phyloP scores from a whole-genome alignment of 2,329 filamentous ascomycete species.

The Phialophora tarda region DNA sequence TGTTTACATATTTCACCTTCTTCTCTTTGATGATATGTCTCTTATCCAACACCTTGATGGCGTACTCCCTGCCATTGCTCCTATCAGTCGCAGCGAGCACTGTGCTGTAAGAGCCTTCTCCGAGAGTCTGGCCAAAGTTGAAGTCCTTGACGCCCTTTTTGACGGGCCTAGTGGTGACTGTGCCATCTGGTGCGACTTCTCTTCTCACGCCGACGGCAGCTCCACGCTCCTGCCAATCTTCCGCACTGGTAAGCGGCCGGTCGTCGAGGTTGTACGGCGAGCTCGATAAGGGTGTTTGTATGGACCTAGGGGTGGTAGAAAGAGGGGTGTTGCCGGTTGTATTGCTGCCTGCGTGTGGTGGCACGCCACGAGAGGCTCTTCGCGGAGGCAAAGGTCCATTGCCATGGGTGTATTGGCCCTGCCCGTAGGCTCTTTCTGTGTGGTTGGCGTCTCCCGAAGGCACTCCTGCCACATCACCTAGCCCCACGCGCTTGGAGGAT shows the following conservation, averaged over 20 bases:
- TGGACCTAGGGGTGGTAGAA: slow-evolving; percentile 39
- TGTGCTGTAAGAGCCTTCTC: slow-evolving; percentile 97
- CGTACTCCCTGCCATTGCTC: slow-evolving; percentile 93
- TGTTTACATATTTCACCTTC: slow-evolving; percentile 99
- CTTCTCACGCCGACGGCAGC: slow-evolving; percentile 83
- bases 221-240: slow-evolving; percentile 95
- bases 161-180: slow-evolving; percentile 78
- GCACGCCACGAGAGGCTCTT: slow-evolving; percentile 75
- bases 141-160: slow-evolving; percentile 99
- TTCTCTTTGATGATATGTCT: slow-evolving; percentile 99
- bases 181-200: slow-evolving; percentile 84
- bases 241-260: slow-evolving; percentile 69
- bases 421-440: slow-evolving; percentile 70
- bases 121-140: slow-evolving; percentile 85
- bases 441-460: slow-evolving; percentile 72
- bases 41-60: slow-evolving; percentile 97
- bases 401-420: slow-evolving; percentile 61
- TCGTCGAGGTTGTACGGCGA: slow-evolving; percentile 63
- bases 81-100: slow-evolving; percentile 92
- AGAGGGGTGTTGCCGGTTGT: slow-evolving; percentile 34
- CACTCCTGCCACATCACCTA: slow-evolving; percentile 63
- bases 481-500: slow-evolving; percentile 62
- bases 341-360: slow-evolving; percentile 45
- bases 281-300: slow-evolving; percentile 45
- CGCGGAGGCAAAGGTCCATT: slow-evolving; percentile 73